Evolutionary conservation across 1,139 yeast species (phyloP), one percentile per base, ranked within the genome.

Genomic region (Kurtzmaniella quercitrusa): DNA sequence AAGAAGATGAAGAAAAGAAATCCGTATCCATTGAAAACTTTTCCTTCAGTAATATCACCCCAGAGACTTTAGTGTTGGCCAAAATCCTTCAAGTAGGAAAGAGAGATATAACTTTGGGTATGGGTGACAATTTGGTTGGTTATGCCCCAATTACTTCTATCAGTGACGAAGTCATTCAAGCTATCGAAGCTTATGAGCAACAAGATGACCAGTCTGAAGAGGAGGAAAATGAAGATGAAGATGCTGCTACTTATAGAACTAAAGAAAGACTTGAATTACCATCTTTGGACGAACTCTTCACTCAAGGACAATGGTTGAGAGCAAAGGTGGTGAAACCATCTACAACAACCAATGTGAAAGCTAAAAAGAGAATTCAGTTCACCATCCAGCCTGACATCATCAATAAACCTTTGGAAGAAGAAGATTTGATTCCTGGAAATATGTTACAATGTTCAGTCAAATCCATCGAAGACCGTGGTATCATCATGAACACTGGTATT

Each of bases 401-500:
- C 10, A 94, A 93, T 58, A 70, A 73, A 27, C 55, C 68, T 16
- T 64, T 89, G 44, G 82, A 75, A 41, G 72, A 67, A 7, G 93
- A 84, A 42, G 96, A 88, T 58, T 64, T 87, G 47, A 63, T 70
- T 3, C 60, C 73, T 15, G 90, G 90, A 34, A 73, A 78, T 53
- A 60, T 84, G 7, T 58, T 93, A 2, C 98, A 93, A 65, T 90
- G 83, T 25, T 73, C 89, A 1, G 81, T 93, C 15, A 75, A 73
- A 47, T 85, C 95, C 42, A 66, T 88, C 19, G 98, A 93, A 71
- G 98, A 93, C 58, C 96, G 88, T 59, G 98, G 98, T 64, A 75
- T 82, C 14, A 79, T 88, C 46, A 66, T 91, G 42, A 85, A 83
- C 54, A 63, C 86, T 25, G 97, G 97, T 19, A 66, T 73, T 43